Conservation (phyloP, 371 early-diverging fungal genomes). For the Rhizomucor miehei region DNA sequence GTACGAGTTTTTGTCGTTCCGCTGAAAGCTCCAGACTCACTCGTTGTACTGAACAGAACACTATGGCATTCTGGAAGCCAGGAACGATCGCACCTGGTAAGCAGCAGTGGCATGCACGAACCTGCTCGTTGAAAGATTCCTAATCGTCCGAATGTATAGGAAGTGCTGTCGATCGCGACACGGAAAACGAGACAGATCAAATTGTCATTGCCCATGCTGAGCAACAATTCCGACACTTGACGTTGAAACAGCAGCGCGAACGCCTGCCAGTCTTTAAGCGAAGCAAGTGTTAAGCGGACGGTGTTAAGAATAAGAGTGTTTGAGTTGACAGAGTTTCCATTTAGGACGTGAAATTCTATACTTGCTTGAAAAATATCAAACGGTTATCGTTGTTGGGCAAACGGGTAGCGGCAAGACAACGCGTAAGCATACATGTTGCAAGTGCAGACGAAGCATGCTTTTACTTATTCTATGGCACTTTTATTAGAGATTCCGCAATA, state of each 20-base stretch:
- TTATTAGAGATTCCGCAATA: slow-evolving; percentile 80
- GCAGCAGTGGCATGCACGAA: neutral
- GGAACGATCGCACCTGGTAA: slow-evolving; percentile 67
- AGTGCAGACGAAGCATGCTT: neutral
- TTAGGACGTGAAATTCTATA: slow-evolving; percentile 54
- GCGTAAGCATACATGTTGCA: slow-evolving; percentile 41
- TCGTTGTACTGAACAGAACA: neutral
- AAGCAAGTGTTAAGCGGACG: slow-evolving; percentile 24
- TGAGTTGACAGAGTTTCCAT: neutral
- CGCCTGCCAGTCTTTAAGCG: slow-evolving; percentile 60
- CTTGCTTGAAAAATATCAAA: slow-evolving; percentile 63
- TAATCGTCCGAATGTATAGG: slow-evolving; percentile 28
- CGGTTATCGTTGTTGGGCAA: slow-evolving; percentile 63
- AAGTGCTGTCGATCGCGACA: slow-evolving; percentile 64
- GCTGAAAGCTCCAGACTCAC: too few species aligned
- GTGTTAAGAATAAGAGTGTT: neutral
- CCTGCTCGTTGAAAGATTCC: neutral
- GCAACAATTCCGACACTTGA: slow-evolving; percentile 41
- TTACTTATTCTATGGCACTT: too few species aligned
- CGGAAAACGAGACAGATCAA: slow-evolving; percentile 56
- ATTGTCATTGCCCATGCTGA: slow-evolving; percentile 43
- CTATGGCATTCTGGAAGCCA: slow-evolving; percentile 66
- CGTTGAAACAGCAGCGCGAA: slow-evolving; percentile 54
- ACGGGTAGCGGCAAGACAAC: slow-evolving; percentile 76
- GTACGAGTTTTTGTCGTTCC: too few species aligned